Percentiles rank a stretch among this genome's conserved stretches.
Evolutionary conservation across 2,329 filamentous ascomycete species (phyloP).

Genomic region (Ampelomyces quisqualis): DNA sequence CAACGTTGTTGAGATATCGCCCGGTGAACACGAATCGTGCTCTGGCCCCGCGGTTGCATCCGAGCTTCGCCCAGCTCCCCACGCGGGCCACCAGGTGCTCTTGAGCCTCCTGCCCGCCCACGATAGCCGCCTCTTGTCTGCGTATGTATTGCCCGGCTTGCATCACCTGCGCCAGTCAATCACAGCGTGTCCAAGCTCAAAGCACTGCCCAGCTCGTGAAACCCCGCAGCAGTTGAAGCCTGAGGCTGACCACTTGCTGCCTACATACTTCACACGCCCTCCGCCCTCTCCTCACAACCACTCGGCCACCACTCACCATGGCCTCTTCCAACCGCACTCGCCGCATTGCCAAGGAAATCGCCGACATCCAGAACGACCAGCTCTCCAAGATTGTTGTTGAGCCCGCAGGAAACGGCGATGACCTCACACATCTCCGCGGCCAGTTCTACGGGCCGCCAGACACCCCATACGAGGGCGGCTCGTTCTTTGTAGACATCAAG

Average conservation of each 20-base stretch:
- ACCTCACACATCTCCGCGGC: conserved; percentile 80
- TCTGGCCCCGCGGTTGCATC: conserved; percentile 11
- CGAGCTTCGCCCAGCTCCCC: conserved; percentile 8
- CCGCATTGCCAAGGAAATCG: conserved; percentile 72
- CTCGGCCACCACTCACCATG: not conserved
- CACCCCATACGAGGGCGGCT: conserved; percentile 88
- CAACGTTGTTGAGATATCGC: not conserved
- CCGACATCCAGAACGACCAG: conserved; percentile 71
- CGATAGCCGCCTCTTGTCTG: not conserved
- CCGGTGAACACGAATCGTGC: not conserved
- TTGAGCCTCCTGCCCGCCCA: not conserved
- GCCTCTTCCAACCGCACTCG: conserved; percentile 52
- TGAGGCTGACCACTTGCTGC: conserved; percentile 32
- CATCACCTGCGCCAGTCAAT: not conserved
- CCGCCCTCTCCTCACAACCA: conserved; percentile 2
- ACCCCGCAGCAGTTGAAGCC: conserved; percentile 15
- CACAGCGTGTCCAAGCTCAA: not conserved
- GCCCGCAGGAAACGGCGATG: conserved; percentile 61
- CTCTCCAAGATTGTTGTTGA: conserved; percentile 74
- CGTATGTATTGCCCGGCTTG: conserved; percentile 2
- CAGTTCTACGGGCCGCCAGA: conserved; percentile 84
- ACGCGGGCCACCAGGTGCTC: conserved; percentile 16
- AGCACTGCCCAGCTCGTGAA: conserved; percentile 12
- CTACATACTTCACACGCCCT: conserved; percentile 8
- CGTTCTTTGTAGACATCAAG: conserved; percentile 77